A percentile compares a stretch with the other conserved stretches of the same genome.
phyloP scores from a whole-genome alignment of 2,329 filamentous ascomycete genomes.

The Aspergillus sp. region DNA sequence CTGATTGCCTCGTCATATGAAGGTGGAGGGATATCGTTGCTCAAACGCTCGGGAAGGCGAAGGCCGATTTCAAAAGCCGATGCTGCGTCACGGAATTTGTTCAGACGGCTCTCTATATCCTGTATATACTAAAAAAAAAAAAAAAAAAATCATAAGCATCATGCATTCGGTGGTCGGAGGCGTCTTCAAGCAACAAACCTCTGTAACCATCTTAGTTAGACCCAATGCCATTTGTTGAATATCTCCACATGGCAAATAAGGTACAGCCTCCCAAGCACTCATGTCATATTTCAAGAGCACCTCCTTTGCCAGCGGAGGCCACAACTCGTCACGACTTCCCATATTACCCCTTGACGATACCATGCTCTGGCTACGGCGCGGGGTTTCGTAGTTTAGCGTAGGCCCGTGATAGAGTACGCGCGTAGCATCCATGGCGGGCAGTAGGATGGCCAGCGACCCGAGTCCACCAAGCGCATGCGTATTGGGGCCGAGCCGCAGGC shows the following conservation, averaged over 20 bases:
- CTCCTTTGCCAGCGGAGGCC: neutral
- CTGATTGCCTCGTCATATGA: constrained; percentile 33
- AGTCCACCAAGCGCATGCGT: constrained; percentile 16
- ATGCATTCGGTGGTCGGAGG: neutral
- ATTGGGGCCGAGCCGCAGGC: constrained; percentile 8
- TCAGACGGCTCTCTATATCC: constrained; percentile 3
- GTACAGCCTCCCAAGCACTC: neutral
- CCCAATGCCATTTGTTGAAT: neutral
- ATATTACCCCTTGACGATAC: neutral
- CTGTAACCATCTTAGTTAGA: neutral
- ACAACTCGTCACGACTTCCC: neutral
- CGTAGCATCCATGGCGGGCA: constrained; percentile 17
- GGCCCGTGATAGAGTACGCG: constrained; percentile 8
- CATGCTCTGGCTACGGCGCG: neutral
- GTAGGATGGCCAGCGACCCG: constrained; percentile 8
- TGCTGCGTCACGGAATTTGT: constrained; percentile 1
- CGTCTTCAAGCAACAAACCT: neutral
- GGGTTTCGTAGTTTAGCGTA: neutral
- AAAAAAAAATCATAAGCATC: neutral
- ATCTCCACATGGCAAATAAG: neutral
- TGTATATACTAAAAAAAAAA: neutral
- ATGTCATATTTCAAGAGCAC: neutral
- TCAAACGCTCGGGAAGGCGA: constrained; percentile 14
- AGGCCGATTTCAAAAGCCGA: constrained; percentile 15
- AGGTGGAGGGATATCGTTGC: constrained; percentile 29